Conservation (phyloP, 208 protist species). For the Naegleria gruberi region DNA sequence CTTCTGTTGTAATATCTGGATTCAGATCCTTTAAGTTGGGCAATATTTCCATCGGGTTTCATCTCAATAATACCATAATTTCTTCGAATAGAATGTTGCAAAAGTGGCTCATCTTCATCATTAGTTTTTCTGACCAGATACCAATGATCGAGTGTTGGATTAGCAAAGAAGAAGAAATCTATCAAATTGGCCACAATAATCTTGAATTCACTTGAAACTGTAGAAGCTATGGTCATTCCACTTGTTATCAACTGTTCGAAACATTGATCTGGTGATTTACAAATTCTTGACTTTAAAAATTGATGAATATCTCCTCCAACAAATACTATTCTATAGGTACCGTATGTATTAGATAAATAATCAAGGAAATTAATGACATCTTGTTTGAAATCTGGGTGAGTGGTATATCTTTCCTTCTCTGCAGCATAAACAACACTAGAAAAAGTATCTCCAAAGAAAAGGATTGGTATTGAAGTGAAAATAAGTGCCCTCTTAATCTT, state of each 20-base stretch:
- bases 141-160: background rate
- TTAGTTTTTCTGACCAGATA: background rate
- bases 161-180: background rate
- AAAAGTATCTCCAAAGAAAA: background rate
- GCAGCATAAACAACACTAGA: background rate
- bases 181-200: background rate
- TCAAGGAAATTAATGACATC: background rate
- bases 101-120: background rate
- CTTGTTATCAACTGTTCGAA: background rate
- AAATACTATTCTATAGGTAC: background rate
- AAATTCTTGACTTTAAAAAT: background rate
- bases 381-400: background rate
- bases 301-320: slow-evolving; percentile 1
- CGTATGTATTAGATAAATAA: background rate
- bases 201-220: background rate
- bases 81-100: background rate
- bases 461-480: background rate
- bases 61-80: background rate
- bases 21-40: background rate
- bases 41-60: background rate
- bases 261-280: background rate
- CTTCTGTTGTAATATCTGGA: background rate
- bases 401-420: background rate
- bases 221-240: background rate
- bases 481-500: background rate